phyloP scores from a whole-genome alignment of 768 basidiomycete species.

The Tylopilus rubrobrunneus region DNA sequence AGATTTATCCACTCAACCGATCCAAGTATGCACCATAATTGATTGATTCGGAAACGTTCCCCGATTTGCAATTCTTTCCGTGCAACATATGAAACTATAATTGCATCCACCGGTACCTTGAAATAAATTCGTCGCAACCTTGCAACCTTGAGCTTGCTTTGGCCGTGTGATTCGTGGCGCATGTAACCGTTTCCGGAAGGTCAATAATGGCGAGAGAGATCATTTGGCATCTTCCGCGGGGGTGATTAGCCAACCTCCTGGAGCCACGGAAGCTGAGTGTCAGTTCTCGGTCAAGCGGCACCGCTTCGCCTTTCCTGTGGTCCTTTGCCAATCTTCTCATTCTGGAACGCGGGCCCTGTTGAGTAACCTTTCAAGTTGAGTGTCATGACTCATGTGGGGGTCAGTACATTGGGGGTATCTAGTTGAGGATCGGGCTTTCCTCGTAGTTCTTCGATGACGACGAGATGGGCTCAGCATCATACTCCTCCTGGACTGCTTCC shows the following conservation, averaged over 20 bases:
- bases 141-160: neutral
- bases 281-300: neutral
- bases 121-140: neutral
- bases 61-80: neutral
- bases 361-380: neutral
- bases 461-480: constrained; percentile 15
- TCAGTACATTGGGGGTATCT: neutral
- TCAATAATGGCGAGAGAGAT: neutral
- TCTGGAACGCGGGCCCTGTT: neutral
- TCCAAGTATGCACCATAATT: neutral
- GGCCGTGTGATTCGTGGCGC: neutral
- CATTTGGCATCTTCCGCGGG: too few species aligned
- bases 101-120: neutral
- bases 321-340: neutral
- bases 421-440: neutral
- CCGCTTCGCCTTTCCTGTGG: neutral
- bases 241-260: neutral
- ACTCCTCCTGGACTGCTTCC: constrained; percentile 53
- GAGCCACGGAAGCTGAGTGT: neutral
- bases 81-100: neutral
- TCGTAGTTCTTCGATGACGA: neutral
- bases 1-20: neutral
- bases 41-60: neutral
- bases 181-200: neutral
- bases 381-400: neutral